Evolutionary conservation across 2,329 filamentous ascomycete species (phyloP), one percentile per base, ranked within the genome.

Genomic region (Metarhizium brunneum): DNA sequence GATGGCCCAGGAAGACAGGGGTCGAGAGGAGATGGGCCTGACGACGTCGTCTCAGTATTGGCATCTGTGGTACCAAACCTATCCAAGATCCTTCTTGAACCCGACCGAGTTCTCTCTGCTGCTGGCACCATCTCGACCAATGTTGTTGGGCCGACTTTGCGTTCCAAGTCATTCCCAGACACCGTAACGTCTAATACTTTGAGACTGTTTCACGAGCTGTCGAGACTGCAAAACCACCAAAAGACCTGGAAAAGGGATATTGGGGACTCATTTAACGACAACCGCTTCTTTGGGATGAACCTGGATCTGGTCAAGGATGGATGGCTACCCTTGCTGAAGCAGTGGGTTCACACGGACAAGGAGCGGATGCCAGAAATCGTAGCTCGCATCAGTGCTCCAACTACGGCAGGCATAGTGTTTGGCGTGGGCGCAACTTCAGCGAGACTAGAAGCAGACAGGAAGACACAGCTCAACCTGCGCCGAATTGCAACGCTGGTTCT

Each of bases 401-500:
- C 92, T 1, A 92, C 92, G 14, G 94, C 95, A 0, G 94, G 94
- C 8, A 95, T 99, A 62, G 92, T 99, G 68, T 99, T 99, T 65
- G 94, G 94, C n/a, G 94, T 99, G 0, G 95, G 95, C 11, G 94
- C 94, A 6, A 91, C 90, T 25, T 95, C 92, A 47, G 94, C 94
- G 40, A 82, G 94, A 57, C 81, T 95, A n/a, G 94, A 99, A 71
- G 91, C 95, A 6, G 94, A 99, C 70, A 86, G 92, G 56, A 94
- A 87, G 71, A 91, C 92, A 1, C 92, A 97, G 70, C 80, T 96
- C 35, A 96, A 91, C 60, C 80, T 99, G 18, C 87, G 92, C 13
- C 83, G 94, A 50, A 84, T 95, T 50, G 84, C 91, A 4, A 79
- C 91, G 1, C 76, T 99, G 11, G 75, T 97, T 16, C 78, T 97